phyloP scores from a whole-genome alignment of 352 stramenopile species.

The Globisporangium sylvaticum region DNA sequence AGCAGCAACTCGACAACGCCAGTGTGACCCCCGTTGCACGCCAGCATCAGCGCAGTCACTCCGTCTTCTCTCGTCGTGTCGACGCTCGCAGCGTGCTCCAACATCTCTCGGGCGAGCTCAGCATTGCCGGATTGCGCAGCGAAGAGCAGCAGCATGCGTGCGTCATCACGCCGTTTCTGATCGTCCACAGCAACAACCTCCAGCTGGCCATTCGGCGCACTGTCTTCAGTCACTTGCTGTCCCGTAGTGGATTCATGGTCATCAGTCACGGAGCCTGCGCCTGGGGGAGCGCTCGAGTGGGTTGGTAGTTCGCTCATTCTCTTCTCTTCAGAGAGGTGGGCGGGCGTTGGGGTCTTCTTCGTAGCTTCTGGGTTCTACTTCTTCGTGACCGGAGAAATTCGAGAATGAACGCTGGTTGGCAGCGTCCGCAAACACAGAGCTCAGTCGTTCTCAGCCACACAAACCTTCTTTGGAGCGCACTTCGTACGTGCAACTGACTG shows the following conservation, averaged over 20 bases:
- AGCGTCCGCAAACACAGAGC: no score
- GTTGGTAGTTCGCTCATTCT: background rate
- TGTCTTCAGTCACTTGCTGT: background rate
- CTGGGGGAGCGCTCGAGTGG: background rate
- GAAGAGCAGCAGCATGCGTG: background rate
- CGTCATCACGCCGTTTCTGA: background rate
- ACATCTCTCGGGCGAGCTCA: background rate
- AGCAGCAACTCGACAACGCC: background rate
- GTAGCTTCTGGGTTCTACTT: background rate
- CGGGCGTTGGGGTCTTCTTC: background rate
- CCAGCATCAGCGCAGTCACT: conserved; percentile 2
- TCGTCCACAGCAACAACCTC: background rate
- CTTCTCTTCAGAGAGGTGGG: background rate
- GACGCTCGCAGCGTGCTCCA: background rate
- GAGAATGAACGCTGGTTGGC: background rate
- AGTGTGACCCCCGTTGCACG: background rate
- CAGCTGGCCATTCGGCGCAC: background rate
- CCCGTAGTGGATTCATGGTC: background rate
- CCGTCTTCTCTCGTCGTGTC: background rate
- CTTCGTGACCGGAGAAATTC: background rate
- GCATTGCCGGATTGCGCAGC: background rate
- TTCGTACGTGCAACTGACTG: background rate
- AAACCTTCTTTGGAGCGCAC: background rate
- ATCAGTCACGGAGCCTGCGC: background rate
- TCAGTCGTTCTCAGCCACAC: background rate